Evolutionary conservation across 306 rosid genomes (phyloP), one percentile per base, ranked within the genome.

Genomic region (Dicorynia guianensis): DNA sequence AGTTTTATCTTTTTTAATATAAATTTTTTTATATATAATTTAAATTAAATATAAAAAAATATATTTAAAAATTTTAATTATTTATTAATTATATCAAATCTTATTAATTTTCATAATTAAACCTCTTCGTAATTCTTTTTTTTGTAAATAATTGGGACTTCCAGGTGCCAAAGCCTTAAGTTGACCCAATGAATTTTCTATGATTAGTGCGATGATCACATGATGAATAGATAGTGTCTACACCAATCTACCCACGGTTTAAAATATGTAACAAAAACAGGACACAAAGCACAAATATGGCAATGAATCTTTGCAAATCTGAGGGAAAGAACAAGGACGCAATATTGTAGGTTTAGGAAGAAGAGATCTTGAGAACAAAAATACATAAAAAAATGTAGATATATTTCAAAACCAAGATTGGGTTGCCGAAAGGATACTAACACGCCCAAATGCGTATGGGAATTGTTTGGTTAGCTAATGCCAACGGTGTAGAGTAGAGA

Each of bases 401-500:
- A 8, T 59, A 25, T 33, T 72, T 33, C 47, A 49, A 39, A 62
- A 19, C 33, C 47, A 49, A 35, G 10, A 48, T 74, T 63, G 7
- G 49, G 43, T 53, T 63, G 44, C 44, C 38, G 0, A 38, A 6
- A 47, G 58, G 75, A 63, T 69, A 57, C 20, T 18, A 44, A 62
- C 61, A 33, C 9, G 78, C 64, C 52, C 66, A 54, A 39, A 63
- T 69, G 56, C 69, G 15, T 47, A 11, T 14, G 14, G 20, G 15
- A 33, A 33, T 71, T 20, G 19, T 15, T 36, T 59, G 5, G 6
- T 19, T 6, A 14, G 10, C 30, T 2, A 25, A 25, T 13, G 8
- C 19, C 10, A 19, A 8, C 6, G 48, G 7, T 11, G 36, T 63
- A 38, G 11, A 54, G 8, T n/a, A 69, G 48, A 19, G 42, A 49